Percentiles rank a stretch among this genome's conserved stretches.
Conservation (phyloP, 805 yeast genomes). For the Saturnispora silvae region DNA sequence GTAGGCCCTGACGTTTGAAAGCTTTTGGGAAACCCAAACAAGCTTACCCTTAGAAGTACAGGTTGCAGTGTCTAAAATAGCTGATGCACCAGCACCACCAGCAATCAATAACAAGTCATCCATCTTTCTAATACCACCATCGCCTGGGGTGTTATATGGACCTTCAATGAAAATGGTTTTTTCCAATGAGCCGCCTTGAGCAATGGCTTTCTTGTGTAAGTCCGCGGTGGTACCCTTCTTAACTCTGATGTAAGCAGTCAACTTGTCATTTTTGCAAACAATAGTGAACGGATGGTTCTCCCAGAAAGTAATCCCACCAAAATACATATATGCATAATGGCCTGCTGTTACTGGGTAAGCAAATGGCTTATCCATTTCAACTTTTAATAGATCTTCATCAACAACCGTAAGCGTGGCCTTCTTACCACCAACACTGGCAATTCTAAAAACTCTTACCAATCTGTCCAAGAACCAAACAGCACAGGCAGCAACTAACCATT, state of each 20-base stretch:
- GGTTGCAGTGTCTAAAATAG: constrained; percentile 31
- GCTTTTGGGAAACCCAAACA: constrained; percentile 50
- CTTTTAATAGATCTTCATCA: constrained; percentile 28
- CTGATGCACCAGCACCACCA: constrained; percentile 68
- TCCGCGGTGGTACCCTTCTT: constrained; percentile 44
- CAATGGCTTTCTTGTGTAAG: constrained; percentile 25
- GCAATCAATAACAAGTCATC: constrained; percentile 46
- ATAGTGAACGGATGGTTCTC: constrained; percentile 68
- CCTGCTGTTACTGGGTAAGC: constrained; percentile 45
- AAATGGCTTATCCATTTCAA: constrained; percentile 39
- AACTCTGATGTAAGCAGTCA: constrained; percentile 34
- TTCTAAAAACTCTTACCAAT: constrained; percentile 30
- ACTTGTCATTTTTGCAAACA: constrained; percentile 28
- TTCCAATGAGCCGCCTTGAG: neutral
- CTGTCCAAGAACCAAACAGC: constrained; percentile 47
- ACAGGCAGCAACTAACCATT: constrained; percentile 27
- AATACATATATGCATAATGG: constrained; percentile 45
- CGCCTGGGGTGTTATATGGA: constrained; percentile 47
- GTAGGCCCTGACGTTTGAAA: constrained; percentile 36
- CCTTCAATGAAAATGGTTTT: constrained; percentile 43
- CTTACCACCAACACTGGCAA: constrained; percentile 16
- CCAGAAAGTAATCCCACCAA: constrained; percentile 43
- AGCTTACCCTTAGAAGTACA: constrained; percentile 30
- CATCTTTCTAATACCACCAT: constrained; percentile 36
- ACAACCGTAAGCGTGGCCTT: constrained; percentile 10